Evolutionary conservation across 495 filamentous ascomycete genomes (phyloP).

Genomic region (Haplographium delicatum): DNA sequence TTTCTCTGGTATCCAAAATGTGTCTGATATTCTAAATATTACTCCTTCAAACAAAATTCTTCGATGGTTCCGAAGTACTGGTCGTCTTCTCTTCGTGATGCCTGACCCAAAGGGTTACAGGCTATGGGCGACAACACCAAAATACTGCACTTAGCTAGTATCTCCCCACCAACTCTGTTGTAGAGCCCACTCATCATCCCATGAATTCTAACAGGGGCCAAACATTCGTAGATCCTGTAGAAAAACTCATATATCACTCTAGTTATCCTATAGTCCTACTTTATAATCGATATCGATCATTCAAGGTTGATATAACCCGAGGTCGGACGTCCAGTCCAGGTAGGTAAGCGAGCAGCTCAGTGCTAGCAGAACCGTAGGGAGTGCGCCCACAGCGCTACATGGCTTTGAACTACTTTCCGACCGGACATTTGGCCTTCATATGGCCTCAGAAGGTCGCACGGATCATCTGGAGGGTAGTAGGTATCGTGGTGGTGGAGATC

Average conservation of each 20-base stretch:
- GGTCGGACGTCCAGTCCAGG: not conserved
- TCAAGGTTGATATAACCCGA: not conserved
- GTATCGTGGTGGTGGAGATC: conserved; percentile 16
- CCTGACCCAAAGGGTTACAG: too few relatives aligned
- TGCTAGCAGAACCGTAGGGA: not conserved
- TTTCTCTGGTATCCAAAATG: not conserved
- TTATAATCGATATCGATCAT: not conserved
- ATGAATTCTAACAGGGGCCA: too few relatives aligned
- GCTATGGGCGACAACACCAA: too few relatives aligned
- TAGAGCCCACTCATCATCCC: too few relatives aligned
- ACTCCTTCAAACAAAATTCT: too few relatives aligned
- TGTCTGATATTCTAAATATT: too few relatives aligned
- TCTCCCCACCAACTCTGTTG: too few relatives aligned
- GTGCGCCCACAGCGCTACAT: not conserved
- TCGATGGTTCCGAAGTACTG: too few relatives aligned
- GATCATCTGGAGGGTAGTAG: not conserved
- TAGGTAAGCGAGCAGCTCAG: conserved; percentile 3
- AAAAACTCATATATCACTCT: not conserved
- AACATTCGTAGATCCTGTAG: too few relatives aligned
- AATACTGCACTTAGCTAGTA: too few relatives aligned
- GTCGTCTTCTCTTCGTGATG: too few relatives aligned
- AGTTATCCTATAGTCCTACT: not conserved
- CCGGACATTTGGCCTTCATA: conserved; percentile 20
- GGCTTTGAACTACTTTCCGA: conserved; percentile 6
- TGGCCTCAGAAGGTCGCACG: not conserved